Evolutionary conservation across 768 basidiomycete species (phyloP).

Genomic region (Mycena olivaceomarginata): DNA sequence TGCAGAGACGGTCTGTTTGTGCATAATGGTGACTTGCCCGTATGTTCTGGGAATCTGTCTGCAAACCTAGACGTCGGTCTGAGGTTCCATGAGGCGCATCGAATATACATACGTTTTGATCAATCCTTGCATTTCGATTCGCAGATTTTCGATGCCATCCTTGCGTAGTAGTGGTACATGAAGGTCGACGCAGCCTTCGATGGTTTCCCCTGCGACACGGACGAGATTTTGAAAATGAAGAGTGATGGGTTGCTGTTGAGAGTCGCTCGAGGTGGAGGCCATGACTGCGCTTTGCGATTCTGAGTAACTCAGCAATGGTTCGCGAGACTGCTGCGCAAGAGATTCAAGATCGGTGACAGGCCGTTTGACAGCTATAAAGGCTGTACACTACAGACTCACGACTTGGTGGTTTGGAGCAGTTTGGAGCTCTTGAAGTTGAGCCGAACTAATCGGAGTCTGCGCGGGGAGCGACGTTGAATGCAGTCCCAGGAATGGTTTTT

Average conservation of each 20-base stretch:
- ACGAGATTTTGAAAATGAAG: conserved; percentile 14
- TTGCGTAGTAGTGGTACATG: conserved; percentile 10
- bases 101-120: conserved; percentile 8
- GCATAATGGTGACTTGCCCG: background rate
- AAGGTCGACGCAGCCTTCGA: conserved; percentile 17
- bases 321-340: too few relatives aligned
- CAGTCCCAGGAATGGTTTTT: too few relatives aligned
- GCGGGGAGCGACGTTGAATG: too few relatives aligned
- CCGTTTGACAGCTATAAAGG: too few relatives aligned
- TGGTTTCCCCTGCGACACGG: conserved; percentile 18
- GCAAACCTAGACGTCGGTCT: background rate
- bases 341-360: too few relatives aligned
- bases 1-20: background rate
- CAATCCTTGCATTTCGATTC: background rate
- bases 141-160: conserved; percentile 13
- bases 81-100: background rate
- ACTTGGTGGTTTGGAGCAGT: too few relatives aligned
- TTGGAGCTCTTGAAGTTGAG: too few relatives aligned
- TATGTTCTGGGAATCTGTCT: background rate
- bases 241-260: background rate
- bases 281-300: background rate
- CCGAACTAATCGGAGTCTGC: too few relatives aligned
- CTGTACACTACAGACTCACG: too few relatives aligned
- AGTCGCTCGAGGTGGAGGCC: background rate
- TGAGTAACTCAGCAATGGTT: too few relatives aligned